Percentiles rank a stretch among this genome's conserved stretches.
Conservation (phyloP, 306 rosid species). For the Rosa persica region DNA sequence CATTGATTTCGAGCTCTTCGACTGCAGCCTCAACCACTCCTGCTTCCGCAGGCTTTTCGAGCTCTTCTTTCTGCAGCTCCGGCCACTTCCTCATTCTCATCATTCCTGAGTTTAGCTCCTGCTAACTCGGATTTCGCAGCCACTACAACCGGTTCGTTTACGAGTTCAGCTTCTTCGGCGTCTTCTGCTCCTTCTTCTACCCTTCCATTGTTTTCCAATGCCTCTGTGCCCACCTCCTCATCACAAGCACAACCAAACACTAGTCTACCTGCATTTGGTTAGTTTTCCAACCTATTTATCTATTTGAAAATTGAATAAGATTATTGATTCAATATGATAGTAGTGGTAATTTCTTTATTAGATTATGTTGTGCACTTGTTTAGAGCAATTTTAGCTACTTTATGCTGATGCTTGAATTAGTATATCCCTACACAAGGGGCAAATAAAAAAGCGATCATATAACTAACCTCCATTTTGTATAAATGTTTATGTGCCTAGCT, state of each 20-base stretch:
- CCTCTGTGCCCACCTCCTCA: conserved; percentile 30
- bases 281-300: conserved; percentile 17
- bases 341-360: not conserved
- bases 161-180: conserved; percentile 52
- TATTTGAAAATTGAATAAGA: not conserved
- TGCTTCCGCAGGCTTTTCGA: not conserved
- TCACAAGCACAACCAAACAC: conserved; percentile 44
- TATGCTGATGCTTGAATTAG: not conserved
- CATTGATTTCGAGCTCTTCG: too few species aligned
- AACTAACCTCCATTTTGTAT: not conserved
- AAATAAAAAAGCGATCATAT: not conserved
- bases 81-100: conserved; percentile 1
- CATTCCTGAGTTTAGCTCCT: conserved; percentile 33
- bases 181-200: conserved; percentile 32
- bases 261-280: conserved; percentile 50
- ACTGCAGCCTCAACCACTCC: not conserved
- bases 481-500: not conserved
- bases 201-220: conserved; percentile 25
- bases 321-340: not conserved
- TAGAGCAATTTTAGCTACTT: not conserved
- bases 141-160: conserved; percentile 38
- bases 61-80: conserved; percentile 9
- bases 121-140: conserved; percentile 36
- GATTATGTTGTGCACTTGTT: conserved; percentile 6
- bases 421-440: not conserved